Evolutionary conservation across 257 asterid species (phyloP).

Genomic region (Rauvolfia tetraphylla): DNA sequence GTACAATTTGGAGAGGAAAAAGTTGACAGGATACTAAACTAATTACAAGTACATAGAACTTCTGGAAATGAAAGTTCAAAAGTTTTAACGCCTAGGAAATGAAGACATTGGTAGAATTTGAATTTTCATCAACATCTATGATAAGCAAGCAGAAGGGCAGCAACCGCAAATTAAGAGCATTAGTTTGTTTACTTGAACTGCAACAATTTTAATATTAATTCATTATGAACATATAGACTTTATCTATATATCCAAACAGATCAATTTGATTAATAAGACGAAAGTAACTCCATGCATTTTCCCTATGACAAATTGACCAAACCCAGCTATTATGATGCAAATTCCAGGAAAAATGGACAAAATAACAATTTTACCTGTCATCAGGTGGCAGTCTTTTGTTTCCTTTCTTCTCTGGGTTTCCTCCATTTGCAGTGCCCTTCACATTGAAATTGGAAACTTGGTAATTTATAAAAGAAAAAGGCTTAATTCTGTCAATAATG

Average conservation of each 20-base stretch:
- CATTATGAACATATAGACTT: background rate
- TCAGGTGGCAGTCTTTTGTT: constrained; percentile 39
- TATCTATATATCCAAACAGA: constrained; percentile 1
- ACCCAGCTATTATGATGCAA: background rate
- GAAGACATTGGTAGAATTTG: background rate
- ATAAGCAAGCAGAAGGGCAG: background rate
- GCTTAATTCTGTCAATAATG: background rate
- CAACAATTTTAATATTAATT: background rate
- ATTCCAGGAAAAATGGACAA: background rate
- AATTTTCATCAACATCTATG: background rate
- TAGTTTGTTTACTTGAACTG: background rate
- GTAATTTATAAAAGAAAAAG: background rate
- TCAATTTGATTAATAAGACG: background rate
- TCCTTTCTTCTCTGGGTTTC: constrained; percentile 30
- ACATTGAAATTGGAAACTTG: constrained; percentile 11
- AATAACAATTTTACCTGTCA: constrained; percentile 33
- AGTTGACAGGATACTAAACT: background rate
- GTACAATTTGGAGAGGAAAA: background rate
- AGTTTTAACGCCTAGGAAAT: constrained; percentile 5
- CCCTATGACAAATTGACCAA: background rate
- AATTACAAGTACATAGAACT: background rate
- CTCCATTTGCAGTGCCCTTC: constrained; percentile 39
- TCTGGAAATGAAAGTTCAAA: background rate
- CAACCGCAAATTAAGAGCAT: background rate
- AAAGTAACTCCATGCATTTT: background rate